phyloP scores from a whole-genome alignment of 306 rosid genomes.

The Lablab purpureus region DNA sequence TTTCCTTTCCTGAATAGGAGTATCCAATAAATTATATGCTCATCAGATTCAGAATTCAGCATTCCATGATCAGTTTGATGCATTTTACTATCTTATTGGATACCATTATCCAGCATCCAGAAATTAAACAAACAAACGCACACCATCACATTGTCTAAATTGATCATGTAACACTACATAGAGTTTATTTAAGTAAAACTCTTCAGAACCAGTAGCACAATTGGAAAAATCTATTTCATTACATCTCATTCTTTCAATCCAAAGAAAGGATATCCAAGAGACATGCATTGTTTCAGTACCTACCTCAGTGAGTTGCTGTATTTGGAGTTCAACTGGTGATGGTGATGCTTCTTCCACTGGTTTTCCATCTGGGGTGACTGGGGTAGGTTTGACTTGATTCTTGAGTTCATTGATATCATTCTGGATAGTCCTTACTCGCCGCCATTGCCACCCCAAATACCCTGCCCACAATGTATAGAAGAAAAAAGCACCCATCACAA shows the following conservation, averaged over 20 bases:
- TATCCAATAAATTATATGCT: slow-evolving; percentile 40
- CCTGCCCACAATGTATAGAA: slow-evolving; percentile 89
- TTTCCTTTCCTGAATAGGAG: slow-evolving; percentile 84
- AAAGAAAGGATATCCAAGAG: neutral
- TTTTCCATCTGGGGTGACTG: slow-evolving; percentile 79
- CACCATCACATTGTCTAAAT: neutral
- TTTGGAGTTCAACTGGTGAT: slow-evolving; percentile 70
- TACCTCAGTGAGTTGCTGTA: slow-evolving; percentile 91
- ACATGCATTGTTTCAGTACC: neutral
- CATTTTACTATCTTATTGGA: neutral
- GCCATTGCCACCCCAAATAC: slow-evolving; percentile 99
- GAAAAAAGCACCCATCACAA: slow-evolving; percentile 75
- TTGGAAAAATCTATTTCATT: neutral
- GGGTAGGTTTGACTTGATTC: slow-evolving; percentile 75
- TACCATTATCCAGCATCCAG: slow-evolving; percentile 20
- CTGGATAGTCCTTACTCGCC: slow-evolving; percentile 84
- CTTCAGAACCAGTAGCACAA: neutral
- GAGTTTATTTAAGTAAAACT: no score
- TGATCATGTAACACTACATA: neutral
- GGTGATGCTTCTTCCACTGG: slow-evolving; percentile 65
- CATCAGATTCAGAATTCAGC: slow-evolving; percentile 22
- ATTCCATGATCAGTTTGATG: neutral
- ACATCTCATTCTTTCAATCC: neutral
- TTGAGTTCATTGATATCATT: slow-evolving; percentile 84
- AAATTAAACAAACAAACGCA: slow-evolving; percentile 10